A percentile compares a stretch with the other conserved stretches of the same genome.
Conservation (phyloP, 2,329 filamentous ascomycete genomes). For the Penicillium occitanis region DNA sequence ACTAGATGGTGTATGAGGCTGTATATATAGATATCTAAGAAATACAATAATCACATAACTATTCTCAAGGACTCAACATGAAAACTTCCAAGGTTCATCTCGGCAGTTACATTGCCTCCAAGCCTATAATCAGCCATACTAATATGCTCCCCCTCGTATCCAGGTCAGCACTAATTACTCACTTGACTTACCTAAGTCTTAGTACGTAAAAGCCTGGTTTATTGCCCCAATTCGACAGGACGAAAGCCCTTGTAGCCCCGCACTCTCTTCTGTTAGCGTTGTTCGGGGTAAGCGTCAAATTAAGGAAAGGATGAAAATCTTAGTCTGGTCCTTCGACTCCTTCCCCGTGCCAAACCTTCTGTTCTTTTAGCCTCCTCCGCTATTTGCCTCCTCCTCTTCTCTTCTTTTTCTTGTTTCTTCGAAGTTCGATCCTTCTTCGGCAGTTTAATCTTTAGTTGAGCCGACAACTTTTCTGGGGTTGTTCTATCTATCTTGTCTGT, state of each 20-base stretch:
- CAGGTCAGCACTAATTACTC: background rate
- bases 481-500: background rate
- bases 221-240: too few species aligned
- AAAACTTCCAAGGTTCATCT: background rate
- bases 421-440: background rate
- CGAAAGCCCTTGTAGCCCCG: background rate
- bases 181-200: too few species aligned
- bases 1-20: background rate
- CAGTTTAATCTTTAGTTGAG: background rate
- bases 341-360: slow-evolving; percentile 7
- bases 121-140: background rate
- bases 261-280: slow-evolving; percentile 6
- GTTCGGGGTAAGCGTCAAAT: slow-evolving; percentile 1
- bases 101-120: background rate
- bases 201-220: too few species aligned
- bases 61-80: background rate
- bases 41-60: background rate
- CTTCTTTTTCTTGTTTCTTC: background rate
- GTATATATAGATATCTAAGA: slow-evolving; percentile 2
- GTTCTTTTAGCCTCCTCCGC: background rate
- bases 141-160: background rate
- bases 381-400: background rate
- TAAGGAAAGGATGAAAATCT: slow-evolving; percentile 1
- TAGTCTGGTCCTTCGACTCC: background rate
- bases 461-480: background rate